phyloP scores from a whole-genome alignment of 2,329 filamentous ascomycete genomes.

The Didymella lethalis region DNA sequence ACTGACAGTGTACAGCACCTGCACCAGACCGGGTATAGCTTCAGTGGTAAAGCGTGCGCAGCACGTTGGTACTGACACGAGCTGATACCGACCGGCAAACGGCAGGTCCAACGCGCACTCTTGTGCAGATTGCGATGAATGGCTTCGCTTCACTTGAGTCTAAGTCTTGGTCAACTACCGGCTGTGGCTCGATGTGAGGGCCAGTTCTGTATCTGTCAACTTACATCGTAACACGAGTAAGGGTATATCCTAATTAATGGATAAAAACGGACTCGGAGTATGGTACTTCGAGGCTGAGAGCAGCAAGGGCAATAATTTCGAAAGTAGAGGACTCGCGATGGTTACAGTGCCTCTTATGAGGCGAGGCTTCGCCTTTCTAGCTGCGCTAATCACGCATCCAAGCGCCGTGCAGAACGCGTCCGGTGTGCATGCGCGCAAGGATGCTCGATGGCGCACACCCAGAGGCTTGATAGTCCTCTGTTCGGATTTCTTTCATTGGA shows the following conservation, averaged over 20 bases:
- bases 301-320: not conserved
- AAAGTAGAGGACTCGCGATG: slow-evolving; percentile 1
- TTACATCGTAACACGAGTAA: slow-evolving; percentile 6
- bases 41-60: slow-evolving; percentile 22
- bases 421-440: slow-evolving; percentile 40
- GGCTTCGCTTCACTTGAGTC: slow-evolving; percentile 26
- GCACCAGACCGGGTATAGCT: not conserved
- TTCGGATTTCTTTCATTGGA: slow-evolving; percentile 30
- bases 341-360: slow-evolving; percentile 29
- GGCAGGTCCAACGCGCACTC: slow-evolving; percentile 26
- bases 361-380: slow-evolving; percentile 25
- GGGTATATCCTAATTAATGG: slow-evolving; percentile 8
- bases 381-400: slow-evolving; percentile 39
- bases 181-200: slow-evolving; percentile 23
- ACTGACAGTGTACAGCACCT: not conserved
- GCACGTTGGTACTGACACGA: slow-evolving; percentile 25
- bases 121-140: slow-evolving; percentile 38
- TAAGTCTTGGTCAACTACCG: slow-evolving; percentile 25
- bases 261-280: not conserved
- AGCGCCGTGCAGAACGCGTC: slow-evolving; percentile 41
- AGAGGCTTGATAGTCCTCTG: slow-evolving; percentile 32
- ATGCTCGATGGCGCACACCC: slow-evolving; percentile 38
- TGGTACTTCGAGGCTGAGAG: not conserved
- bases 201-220: slow-evolving; percentile 32
- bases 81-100: slow-evolving; percentile 36